Base-by-base conservation (phyloP, 345 rosid genomes). In the Microthlaspi erraticum region DNA sequence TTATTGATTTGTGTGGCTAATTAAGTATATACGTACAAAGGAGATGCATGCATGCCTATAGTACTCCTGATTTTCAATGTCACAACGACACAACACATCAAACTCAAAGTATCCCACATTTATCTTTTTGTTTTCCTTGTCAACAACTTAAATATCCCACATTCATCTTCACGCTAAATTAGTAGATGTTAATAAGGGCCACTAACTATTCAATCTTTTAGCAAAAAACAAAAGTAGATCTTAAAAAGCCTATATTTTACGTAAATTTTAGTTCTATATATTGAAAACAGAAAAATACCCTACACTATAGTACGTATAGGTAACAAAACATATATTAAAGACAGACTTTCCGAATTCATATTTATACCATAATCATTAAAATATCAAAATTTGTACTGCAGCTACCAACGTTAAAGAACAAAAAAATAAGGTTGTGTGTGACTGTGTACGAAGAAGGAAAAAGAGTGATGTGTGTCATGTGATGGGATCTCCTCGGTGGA, bases 401-500 rank as follows among this genome's bases (percentile, higher is more conserved):
- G 34, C 61, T 53, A 53, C 45, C 13, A 61, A 51, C 60, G 52
- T 71, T 71, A 72, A 72, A 56, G 49, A 64, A 52, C 26, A 43
- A 44, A 18, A n/a, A 33, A 72, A 64, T 2, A 55, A 56, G 44
- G 43, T 56, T 38, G 37, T 46, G 71, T 48, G 51, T 70, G 42
- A 60, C 39, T 53, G 56, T 62, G 32, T 57, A 23, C 23, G 42
- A 17, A 63, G 14, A 46, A 45, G 50, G 17, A 26, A 10, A 72
- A 58, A 31, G 36, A 64, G 44, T 44, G 33, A 51, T 43, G 13
- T 43, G 13, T 64, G 77, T 38, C 45, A 56, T 46, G 77, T 73
- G 67, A 58, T 73, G 72, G 60, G 72, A 58, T 39, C 14, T 73
- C 58, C 53, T 73, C 20, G 39, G 77, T 66, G 77, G 72, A 66